Percentiles rank a stretch among this genome's conserved stretches.
Evolutionary conservation across 164 flowering plant genomes (phyloP).

Genomic region (Kalanchoe fedtschenkoi): DNA sequence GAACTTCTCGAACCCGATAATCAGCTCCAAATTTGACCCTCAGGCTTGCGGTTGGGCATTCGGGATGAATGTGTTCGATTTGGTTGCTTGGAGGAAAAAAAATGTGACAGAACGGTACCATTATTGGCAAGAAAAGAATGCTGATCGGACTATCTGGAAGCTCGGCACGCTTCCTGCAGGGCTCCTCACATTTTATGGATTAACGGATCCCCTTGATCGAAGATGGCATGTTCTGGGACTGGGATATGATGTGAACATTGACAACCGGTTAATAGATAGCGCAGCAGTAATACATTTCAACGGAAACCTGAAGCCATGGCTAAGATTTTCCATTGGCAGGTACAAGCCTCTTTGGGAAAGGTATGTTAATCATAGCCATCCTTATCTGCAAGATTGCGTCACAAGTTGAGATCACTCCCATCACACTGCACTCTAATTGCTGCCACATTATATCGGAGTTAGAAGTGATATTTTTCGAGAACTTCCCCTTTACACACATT

Average conservation of each 20-base stretch:
- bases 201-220: conserved; percentile 81
- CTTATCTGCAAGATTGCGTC: conserved; percentile 42
- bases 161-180: conserved; percentile 80
- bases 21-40: conserved; percentile 74
- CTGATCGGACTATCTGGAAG: conserved; percentile 57
- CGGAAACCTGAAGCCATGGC: conserved; percentile 91
- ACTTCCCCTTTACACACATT: conserved; percentile 9
- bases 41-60: conserved; percentile 93
- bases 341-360: conserved; percentile 67
- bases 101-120: conserved; percentile 69
- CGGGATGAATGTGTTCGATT: conserved; percentile 80
- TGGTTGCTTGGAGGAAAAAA: conserved; percentile 59
- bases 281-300: conserved; percentile 78
- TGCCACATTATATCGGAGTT: conserved; percentile 18
- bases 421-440: neutral
- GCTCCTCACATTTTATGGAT: conserved; percentile 65
- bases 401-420: conserved; percentile 19
- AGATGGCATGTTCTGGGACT: conserved; percentile 91
- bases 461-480: conserved; percentile 22
- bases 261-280: conserved; percentile 63
- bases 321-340: conserved; percentile 47
- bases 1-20: conserved; percentile 62
- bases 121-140: conserved; percentile 73
- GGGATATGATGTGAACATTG: conserved; percentile 62
- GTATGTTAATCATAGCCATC: conserved; percentile 51